Base-by-base conservation (phyloP, 257 asterid genomes). In the Solanum pennellii region DNA sequence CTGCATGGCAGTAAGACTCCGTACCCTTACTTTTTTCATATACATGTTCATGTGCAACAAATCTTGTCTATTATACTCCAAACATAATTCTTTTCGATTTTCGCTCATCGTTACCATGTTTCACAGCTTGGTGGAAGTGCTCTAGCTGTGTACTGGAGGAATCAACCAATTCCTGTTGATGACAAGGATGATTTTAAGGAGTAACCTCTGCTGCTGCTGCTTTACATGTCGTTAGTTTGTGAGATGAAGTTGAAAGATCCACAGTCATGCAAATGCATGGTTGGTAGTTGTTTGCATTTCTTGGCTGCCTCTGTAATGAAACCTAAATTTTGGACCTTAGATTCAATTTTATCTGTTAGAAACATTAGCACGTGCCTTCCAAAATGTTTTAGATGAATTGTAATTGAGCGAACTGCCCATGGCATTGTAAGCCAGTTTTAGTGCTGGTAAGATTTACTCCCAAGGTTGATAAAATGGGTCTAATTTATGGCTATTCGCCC, bases 161-260 rank as follows among this genome's bases (percentile, higher is more conserved):
- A 94, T 93, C 92, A 66, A 91, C 98, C 98, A 1, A 94, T 94
- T 86, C 93, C 98, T 31, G 94, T 89, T 39, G 98, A 93, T 88
- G 99, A 95, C 93, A 96, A 94, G 90, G 99, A 96, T 88, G 99
- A 96, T 93, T 96, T 96, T 94, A 95, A 95, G 95, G 99, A 95
- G 86, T 96, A 96, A 68, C 20, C 65, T 71, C 75, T 9, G 83
- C 11, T 49, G 37, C 62, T 82, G 31, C 77, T 42, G 10, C 11
- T 41, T 83, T 29, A n/a, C 3, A 16, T n/a, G 62, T 23, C 6
- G 71, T 75, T 44, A 65, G 79, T 12, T 41, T 59, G 83, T 68
- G 77, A 49, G n/a, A 27, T 27, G 45, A 33, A 23, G 82, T 71
- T 69, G 31, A 85, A 27, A 37, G 37, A 59, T 14, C 82, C 39